phyloP scores from a whole-genome alignment of 805 yeast species.

The Metschnikowia gelsemii region DNA sequence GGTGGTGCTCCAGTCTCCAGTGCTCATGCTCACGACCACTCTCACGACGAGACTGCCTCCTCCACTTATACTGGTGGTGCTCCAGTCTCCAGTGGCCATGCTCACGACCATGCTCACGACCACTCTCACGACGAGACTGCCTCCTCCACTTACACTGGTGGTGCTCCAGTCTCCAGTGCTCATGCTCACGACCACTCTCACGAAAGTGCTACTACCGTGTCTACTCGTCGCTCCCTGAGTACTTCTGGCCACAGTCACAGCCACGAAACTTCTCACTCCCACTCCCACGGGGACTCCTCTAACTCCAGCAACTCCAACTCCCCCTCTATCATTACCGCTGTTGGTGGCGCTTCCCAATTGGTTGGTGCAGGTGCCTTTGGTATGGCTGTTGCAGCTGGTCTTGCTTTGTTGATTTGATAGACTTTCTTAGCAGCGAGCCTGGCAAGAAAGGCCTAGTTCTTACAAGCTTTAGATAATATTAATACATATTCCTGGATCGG shows the following conservation, averaged over 20 bases:
- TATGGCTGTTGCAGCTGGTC: slow-evolving; percentile 1
- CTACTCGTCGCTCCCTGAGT: neutral
- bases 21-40: too few species aligned
- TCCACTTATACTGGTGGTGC: too few species aligned
- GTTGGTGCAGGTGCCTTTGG: too few species aligned
- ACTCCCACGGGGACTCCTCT: neutral
- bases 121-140: neutral
- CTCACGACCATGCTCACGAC: too few species aligned
- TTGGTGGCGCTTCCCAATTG: neutral
- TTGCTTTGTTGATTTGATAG: slow-evolving; percentile 1
- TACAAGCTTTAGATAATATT: too few species aligned
- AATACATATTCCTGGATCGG: too few species aligned
- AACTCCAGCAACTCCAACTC: neutral
- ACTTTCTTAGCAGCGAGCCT: too few species aligned
- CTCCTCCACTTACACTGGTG: too few species aligned
- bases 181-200: neutral
- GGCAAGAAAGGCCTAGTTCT: too few species aligned
- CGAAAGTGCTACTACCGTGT: neutral
- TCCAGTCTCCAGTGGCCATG: too few species aligned
- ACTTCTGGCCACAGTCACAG: neutral
- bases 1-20: too few species aligned
- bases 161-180: neutral
- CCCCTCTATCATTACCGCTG: neutral
- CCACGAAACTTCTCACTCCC: neutral
- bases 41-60: too few species aligned